Percentiles rank a stretch among this genome's conserved stretches.
Conservation (phyloP, 305 asterid species). For the Fraxinus sp. region DNA sequence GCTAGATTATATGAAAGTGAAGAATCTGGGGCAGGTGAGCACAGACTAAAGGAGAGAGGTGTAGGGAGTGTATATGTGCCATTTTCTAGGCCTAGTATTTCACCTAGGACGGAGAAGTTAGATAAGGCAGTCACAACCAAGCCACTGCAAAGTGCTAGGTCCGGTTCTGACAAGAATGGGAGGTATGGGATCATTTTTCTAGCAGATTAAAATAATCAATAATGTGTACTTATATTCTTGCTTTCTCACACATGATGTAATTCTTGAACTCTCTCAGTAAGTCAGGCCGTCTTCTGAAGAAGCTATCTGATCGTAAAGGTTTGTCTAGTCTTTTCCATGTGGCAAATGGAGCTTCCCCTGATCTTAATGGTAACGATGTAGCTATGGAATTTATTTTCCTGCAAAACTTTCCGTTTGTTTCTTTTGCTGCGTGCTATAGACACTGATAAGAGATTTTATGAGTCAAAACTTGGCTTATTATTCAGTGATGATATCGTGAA, state of each 20-base stretch:
- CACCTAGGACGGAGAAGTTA: constrained; percentile 71
- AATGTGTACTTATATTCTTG: constrained; percentile 1
- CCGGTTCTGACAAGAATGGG: constrained; percentile 73
- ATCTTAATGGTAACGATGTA: constrained; percentile 59
- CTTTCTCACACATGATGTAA: constrained; percentile 16
- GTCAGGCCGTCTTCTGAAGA: constrained; percentile 87
- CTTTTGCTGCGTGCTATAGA: not conserved
- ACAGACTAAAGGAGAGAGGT: constrained; percentile 61
- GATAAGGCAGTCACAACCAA: constrained; percentile 60
- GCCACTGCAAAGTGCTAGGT: constrained; percentile 66
- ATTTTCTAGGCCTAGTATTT: constrained; percentile 73
- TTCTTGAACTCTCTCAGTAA: constrained; percentile 55
- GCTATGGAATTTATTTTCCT: not conserved
- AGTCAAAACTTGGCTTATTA: not conserved
- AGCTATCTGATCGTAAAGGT: constrained; percentile 83
- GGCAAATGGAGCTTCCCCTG: constrained; percentile 77
- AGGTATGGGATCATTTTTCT: constrained; percentile 52
- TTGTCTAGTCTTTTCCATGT: constrained; percentile 71
- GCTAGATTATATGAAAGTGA: constrained; percentile 82
- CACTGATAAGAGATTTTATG: not conserved
- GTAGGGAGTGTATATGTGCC: constrained; percentile 48
- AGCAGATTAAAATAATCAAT: constrained; percentile 3
- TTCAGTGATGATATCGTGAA: not conserved
- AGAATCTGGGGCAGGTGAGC: constrained; percentile 83
- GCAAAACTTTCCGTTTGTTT: not conserved